Evolutionary conservation across 176 grass and related monocot species (phyloP).

Genomic region (Juncus effusus): DNA sequence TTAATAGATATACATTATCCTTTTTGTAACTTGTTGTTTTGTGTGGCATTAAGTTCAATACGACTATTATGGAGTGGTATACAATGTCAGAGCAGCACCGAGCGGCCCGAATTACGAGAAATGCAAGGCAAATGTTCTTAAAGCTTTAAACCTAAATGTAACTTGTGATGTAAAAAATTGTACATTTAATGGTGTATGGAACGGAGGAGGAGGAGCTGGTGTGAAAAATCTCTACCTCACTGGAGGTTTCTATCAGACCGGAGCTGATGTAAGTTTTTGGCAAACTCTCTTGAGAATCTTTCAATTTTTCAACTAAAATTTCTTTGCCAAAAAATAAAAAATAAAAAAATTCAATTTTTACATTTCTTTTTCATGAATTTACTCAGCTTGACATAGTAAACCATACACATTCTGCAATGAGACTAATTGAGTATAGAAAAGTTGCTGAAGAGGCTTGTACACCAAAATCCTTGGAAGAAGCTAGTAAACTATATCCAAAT

Average conservation of each 20-base stretch:
- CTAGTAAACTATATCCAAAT: slow-evolving; percentile 7
- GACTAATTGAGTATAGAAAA: slow-evolving; percentile 5
- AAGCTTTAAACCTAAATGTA: slow-evolving; percentile 25
- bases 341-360: too few relatives aligned
- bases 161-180: slow-evolving; percentile 36
- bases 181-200: slow-evolving; percentile 47
- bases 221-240: slow-evolving; percentile 35
- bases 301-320: not conserved
- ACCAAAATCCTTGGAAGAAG: slow-evolving; percentile 23
- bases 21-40: not conserved
- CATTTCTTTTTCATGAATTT: too few relatives aligned
- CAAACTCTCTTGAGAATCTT: not conserved
- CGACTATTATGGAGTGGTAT: slow-evolving; percentile 23
- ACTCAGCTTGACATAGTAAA: slow-evolving; percentile 25
- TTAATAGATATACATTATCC: not conserved
- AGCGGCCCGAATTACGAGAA: slow-evolving; percentile 24
- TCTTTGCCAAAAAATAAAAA: too few relatives aligned
- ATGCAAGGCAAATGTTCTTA: slow-evolving; percentile 14
- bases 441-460: slow-evolving; percentile 22
- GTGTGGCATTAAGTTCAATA: slow-evolving; percentile 4
- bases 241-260: slow-evolving; percentile 32
- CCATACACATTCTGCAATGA: not conserved
- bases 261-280: slow-evolving; percentile 21
- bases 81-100: slow-evolving; percentile 15
- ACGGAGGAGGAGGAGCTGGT: slow-evolving; percentile 41